Base-by-base conservation (phyloP, 164 flowering plant species). In the Umbellularia californica region DNA sequence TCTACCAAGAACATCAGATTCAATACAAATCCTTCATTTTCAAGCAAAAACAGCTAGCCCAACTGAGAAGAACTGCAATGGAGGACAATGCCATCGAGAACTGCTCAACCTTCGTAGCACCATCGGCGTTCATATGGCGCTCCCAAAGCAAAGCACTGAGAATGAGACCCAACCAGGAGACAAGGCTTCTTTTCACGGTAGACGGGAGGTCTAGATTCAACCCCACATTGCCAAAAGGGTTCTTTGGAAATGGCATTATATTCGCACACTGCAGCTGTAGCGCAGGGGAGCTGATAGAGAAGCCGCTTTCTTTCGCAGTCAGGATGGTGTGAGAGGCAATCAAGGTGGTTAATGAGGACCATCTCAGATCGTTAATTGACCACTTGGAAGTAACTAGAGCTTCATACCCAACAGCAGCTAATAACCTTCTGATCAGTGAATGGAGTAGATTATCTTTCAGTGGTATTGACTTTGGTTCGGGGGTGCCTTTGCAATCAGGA, bases 401-500 rank as follows among this genome's bases (percentile, higher is more conserved):
- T 4, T 58, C 70, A 63, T 76, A 72, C n/a, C 65, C 78, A 13
- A 15, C 70, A 10, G 60, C 72, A 15, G 76, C 77, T 2, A 41
- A 41, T 41, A 41, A 82, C 78, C 14, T 72, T 77, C n/a, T 77
- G 76, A 70, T 79, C 60, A 75, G 77, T 30, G 15, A 78, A 19
- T 82, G 84, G 84, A 47, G 78, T 19, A 68, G 80, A 65, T 69
- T 82, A 4, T 12, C 78, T 11, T 77, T 82, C 35, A 23, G 69
- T 27, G 14, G 35, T 5, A 69, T 76, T 0, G 76, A 82, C 33
- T 82, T 82, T 72, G 82, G 84, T 6, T 82, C 82, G 82, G 82
- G 82, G 20, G 58, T 74, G 58, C 80, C 82, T 17, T 3, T 66
- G 3, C 71, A 71, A 58, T 51, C 66, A 1, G 78, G 81, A 2